Conservation (phyloP, 169 alveolate genomes). For the Plasmodium relictum region DNA sequence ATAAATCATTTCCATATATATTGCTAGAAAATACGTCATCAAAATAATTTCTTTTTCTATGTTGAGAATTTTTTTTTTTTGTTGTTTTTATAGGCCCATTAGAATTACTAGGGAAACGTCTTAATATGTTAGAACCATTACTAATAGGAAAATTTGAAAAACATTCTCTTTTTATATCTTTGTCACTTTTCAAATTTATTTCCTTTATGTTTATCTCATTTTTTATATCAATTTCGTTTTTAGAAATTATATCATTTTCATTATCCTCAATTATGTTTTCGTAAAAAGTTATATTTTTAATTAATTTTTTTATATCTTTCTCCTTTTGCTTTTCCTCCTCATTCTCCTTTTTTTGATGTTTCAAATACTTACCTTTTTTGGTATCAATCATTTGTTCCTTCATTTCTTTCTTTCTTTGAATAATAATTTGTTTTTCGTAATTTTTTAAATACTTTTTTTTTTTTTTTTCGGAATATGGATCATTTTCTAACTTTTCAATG, state of each 20-base stretch:
- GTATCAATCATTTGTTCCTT: background rate
- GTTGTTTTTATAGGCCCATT: background rate
- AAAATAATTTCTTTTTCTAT: background rate
- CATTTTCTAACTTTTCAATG: conserved; percentile 12
- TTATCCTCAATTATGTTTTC: background rate
- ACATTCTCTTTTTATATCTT: background rate
- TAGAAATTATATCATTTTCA: background rate
- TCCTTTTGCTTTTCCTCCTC: conserved; percentile 11
- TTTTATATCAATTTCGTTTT: background rate
- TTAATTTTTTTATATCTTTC: conserved; percentile 2
- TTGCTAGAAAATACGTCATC: background rate
- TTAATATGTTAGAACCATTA: background rate
- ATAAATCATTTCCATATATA: conserved; percentile 34
- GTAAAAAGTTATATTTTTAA: conserved; percentile 9
- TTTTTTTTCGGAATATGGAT: background rate
- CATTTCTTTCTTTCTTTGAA: conserved; percentile 4
- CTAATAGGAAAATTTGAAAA: background rate
- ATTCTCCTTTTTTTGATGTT: background rate
- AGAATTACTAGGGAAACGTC: background rate
- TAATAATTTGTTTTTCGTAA: background rate
- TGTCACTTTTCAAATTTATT: background rate
- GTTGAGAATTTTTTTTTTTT: background rate
- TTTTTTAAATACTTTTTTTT: conserved; percentile 4
- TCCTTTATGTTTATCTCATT: background rate
- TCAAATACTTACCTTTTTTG: background rate